A percentile compares a stretch with the other conserved stretches of the same genome.
Evolutionary conservation across 768 basidiomycete species (phyloP).

Genomic region (Tulasnella calospora): DNA sequence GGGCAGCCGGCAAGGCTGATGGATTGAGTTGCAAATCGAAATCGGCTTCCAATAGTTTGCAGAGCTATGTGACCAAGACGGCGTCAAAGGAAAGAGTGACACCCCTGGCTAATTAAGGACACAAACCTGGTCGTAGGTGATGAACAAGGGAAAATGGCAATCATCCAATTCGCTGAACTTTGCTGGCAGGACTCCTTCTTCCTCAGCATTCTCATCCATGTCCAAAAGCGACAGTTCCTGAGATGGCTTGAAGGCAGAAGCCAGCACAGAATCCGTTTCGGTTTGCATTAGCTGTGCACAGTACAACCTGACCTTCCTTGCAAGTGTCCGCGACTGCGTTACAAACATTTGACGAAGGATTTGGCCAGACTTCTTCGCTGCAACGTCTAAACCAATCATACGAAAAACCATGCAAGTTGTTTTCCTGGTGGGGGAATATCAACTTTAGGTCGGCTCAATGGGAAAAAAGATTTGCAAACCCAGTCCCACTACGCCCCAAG

Average conservation of each 20-base stretch:
- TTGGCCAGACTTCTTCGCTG: neutral
- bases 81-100: neutral
- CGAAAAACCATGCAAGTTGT: slow-evolving; percentile 28
- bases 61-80: slow-evolving; percentile 39
- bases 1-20: neutral
- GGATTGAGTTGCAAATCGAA: slow-evolving; percentile 29
- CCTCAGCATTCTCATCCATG: slow-evolving; percentile 41
- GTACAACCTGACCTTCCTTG: slow-evolving; percentile 63
- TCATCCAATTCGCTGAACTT: slow-evolving; percentile 55
- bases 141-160: slow-evolving; percentile 62
- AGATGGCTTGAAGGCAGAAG: neutral
- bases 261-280: slow-evolving; percentile 32
- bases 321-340: slow-evolving; percentile 41
- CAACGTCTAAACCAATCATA: slow-evolving; percentile 21
- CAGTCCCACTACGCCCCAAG: slow-evolving; percentile 67
- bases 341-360: slow-evolving; percentile 22
- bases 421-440: slow-evolving; percentile 1
- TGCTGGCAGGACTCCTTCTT: slow-evolving; percentile 46
- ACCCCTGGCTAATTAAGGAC: neutral
- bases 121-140: slow-evolving; percentile 58
- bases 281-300: slow-evolving; percentile 51
- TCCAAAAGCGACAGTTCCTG: slow-evolving; percentile 26
- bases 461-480: slow-evolving; percentile 40
- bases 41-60: slow-evolving; percentile 48
- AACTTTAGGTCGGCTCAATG: too few species aligned